These are phyloP conservation scores for Ustilago loliicola DNA, from an alignment of 1,284 basidiomycete species.

Conservation along the genomic window DNA sequence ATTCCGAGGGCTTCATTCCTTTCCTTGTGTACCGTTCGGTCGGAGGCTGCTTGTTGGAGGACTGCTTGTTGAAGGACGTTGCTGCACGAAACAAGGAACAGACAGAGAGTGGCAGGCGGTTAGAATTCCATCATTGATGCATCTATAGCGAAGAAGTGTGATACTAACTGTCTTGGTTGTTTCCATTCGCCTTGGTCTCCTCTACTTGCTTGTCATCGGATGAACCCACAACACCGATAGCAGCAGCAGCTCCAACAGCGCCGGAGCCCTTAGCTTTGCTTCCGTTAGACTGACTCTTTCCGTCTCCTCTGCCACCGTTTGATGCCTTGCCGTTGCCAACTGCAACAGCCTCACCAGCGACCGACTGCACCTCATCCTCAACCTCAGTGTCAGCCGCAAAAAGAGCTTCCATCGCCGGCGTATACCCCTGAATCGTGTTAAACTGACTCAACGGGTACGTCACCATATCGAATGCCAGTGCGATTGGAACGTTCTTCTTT, in stretches of 20 bases:
- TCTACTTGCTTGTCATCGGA: slow-evolving; percentile 1
- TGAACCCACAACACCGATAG: slow-evolving; percentile 11
- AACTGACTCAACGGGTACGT: slow-evolving; percentile 81
- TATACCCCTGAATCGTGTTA: slow-evolving; percentile 83
- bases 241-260: slow-evolving; percentile 10
- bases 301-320: neutral
- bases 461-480: slow-evolving; percentile 85
- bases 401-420: slow-evolving; percentile 79
- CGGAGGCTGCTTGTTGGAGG: no score
- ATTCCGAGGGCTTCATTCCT: slow-evolving; percentile 37
- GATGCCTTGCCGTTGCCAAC: neutral
- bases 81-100: slow-evolving; percentile 12
- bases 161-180: slow-evolving; percentile 35
- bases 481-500: slow-evolving; percentile 70
- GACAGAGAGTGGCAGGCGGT: neutral
- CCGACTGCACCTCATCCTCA: slow-evolving; percentile 71
- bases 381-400: slow-evolving; percentile 77
- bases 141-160: neutral
- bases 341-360: neutral
- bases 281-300: neutral
- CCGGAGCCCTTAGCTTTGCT: slow-evolving; percentile 9
- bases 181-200: neutral
- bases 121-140: neutral
- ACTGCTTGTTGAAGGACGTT: neutral
- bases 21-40: slow-evolving; percentile 29